Base-by-base conservation (phyloP, 192 early-diverging fungal species). In the Martensiomyces pterosporus region DNA sequence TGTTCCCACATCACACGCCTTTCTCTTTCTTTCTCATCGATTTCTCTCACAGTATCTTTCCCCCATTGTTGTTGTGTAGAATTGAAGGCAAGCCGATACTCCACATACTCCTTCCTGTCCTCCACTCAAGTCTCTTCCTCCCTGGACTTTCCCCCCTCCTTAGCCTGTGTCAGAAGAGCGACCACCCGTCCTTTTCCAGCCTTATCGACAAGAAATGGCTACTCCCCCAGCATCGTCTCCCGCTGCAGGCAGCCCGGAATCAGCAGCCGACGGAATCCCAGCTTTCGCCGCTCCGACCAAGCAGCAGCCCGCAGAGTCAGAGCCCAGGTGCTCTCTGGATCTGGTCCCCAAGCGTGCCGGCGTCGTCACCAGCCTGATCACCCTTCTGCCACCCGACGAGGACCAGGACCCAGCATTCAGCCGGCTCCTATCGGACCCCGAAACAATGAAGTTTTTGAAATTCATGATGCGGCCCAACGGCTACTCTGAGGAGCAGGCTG, bases 371-470 rank as follows among this genome's bases (percentile, higher is more conserved):
- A 34, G 43, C 9, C 24, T 49, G 23, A 29, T 64, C 18, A 39
- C 52, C 29, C 68, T 72, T 10, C 8, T 72, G 23, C 68, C 68
- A 10, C 68, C 68, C 4, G 68, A 72, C 16, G 55, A 54, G 22
- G 52, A 64, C 36, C 60, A 64, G 7, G 68, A 72, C 19, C 9
- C 15, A 9, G 43, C 68, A 17, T 53, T 64, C 33, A 27, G 44
- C 9, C 49, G 57, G 1, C 19, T 72, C 1, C 33, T 72, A 9
- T 72, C 68, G 1, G 61, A 72, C 19, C 37, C 37, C 10, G 47
- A 48, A 13, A 56, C 60, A 19, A 72, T 72, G 68, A 42, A 55
- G 24, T 45, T 43, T 35, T 57, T 72, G 7, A 40, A 26, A 32
- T 64, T 60, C 24, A 72, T 64, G 68, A 58, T 43, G 23, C 49